Evolutionary conservation across 768 basidiomycete species (phyloP), one percentile per base, ranked within the genome.

Genomic region (Agaricus subrufescens): DNA sequence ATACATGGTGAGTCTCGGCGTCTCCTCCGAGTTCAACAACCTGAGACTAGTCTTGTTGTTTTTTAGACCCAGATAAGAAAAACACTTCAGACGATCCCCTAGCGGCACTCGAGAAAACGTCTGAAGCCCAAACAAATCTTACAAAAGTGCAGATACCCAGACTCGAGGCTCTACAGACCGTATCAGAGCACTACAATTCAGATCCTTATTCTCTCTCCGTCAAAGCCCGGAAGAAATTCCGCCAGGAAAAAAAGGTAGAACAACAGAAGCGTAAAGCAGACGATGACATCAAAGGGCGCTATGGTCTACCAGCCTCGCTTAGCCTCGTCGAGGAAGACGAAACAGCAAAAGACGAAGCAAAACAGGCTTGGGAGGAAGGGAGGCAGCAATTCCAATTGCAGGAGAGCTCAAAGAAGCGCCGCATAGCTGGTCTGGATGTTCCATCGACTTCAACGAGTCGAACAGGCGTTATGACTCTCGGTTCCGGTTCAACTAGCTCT

Each of bases 201-300:
- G 97, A 99, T 71, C 97, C 97, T 0, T 98, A 96, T 63, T 59
- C 80, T 1, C 81, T 93, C 15, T 95, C 93, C 2, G 66, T 73
- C 12, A 84, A 84, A 62, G 78, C 87, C 1, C 83, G 97, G 42
- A 87, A 87, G 63, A 81, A 82, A 19, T 97, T 98, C 66, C 84
- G 97, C 3, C 83, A 85, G 58, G 89, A 89, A 59, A 99, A 98
- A 75, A 91, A 87, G 71, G 69, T 88, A 0, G 85, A 90, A 47
- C 75, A 84, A 63, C 81, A 77, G 54, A 87, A 87, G 61, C 77
- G 82, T 60, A 76, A 75, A 23, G 79, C 77, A 11, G 95, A 98
- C 62, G 86, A 91, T 46, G 71, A 68, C 8, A 71, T 98, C 49
- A 87, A 85, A 65, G 82, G 75, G 27, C 78, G 82, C 60, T 97